phyloP scores from a whole-genome alignment of 805 yeast genomes.

The Starmerella ratchasimensis region DNA sequence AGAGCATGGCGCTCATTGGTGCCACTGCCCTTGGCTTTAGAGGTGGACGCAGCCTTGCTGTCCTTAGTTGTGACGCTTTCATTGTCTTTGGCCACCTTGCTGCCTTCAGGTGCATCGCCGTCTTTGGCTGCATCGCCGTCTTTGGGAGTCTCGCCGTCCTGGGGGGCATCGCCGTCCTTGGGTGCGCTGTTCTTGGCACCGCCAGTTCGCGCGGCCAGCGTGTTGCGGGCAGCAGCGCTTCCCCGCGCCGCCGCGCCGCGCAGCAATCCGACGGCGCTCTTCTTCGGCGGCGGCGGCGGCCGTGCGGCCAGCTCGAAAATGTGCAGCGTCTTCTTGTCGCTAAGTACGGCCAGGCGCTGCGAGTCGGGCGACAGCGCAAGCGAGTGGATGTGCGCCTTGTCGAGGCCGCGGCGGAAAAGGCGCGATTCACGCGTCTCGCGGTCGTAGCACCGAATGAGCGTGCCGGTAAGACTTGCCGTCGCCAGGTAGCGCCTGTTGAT shows the following conservation, averaged over 20 bases:
- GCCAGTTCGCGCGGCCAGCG: no score
- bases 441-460: conserved; percentile 61
- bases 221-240: no score
- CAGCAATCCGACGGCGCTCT: no score
- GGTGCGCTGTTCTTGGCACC: not conserved
- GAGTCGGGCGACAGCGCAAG: conserved; percentile 75
- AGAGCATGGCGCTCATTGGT: conserved; percentile 47
- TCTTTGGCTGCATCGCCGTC: no score
- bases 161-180: not conserved
- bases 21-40: no score
- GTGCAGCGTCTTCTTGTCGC: conserved; percentile 84
- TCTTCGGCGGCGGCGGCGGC: no score
- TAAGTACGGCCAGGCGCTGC: conserved; percentile 62
- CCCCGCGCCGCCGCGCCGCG: not conserved
- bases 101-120: not conserved
- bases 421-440: conserved; percentile 50
- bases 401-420: conserved; percentile 84
- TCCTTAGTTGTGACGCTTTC: not conserved
- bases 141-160: no score
- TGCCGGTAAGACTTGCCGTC: conserved; percentile 71
- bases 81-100: no score
- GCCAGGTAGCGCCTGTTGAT: conserved; percentile 59
- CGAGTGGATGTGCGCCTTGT: conserved; percentile 66
- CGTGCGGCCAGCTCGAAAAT: conserved; percentile 48
- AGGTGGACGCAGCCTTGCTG: not conserved